Conservation (phyloP, 2,329 filamentous ascomycete genomes). For the Pleoardoris graminearum region DNA sequence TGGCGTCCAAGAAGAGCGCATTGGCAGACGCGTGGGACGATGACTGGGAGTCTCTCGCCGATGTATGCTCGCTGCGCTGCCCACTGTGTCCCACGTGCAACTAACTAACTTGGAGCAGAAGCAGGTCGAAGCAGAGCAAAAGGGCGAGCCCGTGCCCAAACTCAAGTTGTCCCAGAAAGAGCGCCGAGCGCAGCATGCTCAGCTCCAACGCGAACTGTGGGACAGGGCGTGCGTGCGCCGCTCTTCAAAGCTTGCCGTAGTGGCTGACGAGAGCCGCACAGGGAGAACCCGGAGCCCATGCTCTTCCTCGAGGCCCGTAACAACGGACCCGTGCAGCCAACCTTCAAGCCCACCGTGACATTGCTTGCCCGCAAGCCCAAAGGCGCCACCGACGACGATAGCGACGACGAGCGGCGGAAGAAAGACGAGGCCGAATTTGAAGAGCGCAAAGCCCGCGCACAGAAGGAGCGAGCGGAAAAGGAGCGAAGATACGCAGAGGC, state of each 20-base stretch:
- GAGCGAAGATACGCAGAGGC: slow-evolving; percentile 88
- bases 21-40: slow-evolving; percentile 77
- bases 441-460: slow-evolving; percentile 76
- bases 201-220: slow-evolving; percentile 86
- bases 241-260: neutral
- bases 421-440: slow-evolving; percentile 69
- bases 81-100: slow-evolving; percentile 7
- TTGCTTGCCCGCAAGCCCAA: slow-evolving; percentile 84
- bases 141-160: slow-evolving; percentile 44
- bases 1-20: slow-evolving; percentile 46
- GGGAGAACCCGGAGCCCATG: slow-evolving; percentile 73
- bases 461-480: slow-evolving; percentile 83
- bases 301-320: slow-evolving; percentile 72
- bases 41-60: slow-evolving; percentile 82
- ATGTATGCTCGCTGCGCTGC: slow-evolving; percentile 54
- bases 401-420: slow-evolving; percentile 64
- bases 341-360: slow-evolving; percentile 81
- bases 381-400: slow-evolving; percentile 61
- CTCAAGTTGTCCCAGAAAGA: slow-evolving; percentile 72
- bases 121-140: slow-evolving; percentile 44
- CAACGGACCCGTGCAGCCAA: slow-evolving; percentile 65
- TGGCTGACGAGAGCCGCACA: slow-evolving; percentile 43
- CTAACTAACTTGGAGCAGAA: slow-evolving; percentile 35
- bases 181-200: slow-evolving; percentile 75
- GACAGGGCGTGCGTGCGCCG: slow-evolving; percentile 71